Conservation (phyloP, 345 rosid genomes). For the Citrus trifoliata region DNA sequence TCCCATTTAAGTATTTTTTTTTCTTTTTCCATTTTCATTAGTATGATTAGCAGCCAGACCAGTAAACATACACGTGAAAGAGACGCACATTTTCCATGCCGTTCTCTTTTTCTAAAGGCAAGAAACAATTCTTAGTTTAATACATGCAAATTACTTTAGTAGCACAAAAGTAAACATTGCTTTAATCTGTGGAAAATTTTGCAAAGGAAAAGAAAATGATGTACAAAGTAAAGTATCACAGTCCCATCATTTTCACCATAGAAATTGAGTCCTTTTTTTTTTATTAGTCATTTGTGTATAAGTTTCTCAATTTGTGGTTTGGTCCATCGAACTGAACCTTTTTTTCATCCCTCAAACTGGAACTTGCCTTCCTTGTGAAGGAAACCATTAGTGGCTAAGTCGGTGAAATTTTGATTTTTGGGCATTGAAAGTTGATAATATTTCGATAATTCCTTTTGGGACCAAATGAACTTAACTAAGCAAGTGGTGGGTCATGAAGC, state of each 20-base stretch:
- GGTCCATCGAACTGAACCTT: not conserved
- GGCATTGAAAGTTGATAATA: not conserved
- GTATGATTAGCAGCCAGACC: not conserved
- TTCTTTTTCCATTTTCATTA: not conserved
- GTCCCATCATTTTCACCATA: not conserved
- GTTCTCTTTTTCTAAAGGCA: not conserved
- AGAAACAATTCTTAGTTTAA: not conserved
- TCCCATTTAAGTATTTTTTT: no score
- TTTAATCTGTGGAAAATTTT: not conserved
- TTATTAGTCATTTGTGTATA: not conserved
- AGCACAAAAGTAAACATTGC: not conserved
- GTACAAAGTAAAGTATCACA: not conserved
- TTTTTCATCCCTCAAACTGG: not conserved
- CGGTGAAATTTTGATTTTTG: not conserved
- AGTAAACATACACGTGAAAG: not conserved
- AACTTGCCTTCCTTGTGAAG: constrained; percentile 1
- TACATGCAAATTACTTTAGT: not conserved
- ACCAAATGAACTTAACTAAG: not conserved
- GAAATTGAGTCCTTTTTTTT: not conserved
- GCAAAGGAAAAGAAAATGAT: not conserved
- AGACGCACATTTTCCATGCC: not conserved
- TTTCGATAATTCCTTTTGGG: not conserved
- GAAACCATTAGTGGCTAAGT: not conserved
- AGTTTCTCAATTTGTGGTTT: not conserved
- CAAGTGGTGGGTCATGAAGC: not conserved